A percentile compares a stretch with the other conserved stretches of the same genome.
phyloP scores from a whole-genome alignment of 176 grass and related monocot genomes.

The Hordeum marinum region DNA sequence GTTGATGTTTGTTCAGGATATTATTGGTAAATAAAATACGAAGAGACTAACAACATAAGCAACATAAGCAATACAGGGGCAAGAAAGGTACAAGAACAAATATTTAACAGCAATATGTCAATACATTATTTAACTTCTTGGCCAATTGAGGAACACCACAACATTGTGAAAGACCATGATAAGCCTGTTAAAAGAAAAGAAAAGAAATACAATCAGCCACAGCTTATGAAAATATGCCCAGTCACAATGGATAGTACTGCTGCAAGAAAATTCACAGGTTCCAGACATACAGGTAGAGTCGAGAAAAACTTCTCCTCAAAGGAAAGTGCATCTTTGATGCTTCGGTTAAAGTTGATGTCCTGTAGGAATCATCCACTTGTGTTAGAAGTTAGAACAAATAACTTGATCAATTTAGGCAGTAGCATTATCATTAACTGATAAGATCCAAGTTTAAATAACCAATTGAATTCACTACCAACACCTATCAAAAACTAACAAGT shows the following conservation, averaged over 20 bases:
- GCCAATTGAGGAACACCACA: conserved; percentile 90
- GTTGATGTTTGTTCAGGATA: not conserved
- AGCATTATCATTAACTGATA: not conserved
- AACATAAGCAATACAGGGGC: not conserved
- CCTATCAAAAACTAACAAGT: conserved; percentile 1
- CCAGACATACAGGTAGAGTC: conserved; percentile 62
- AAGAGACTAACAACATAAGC: not conserved
- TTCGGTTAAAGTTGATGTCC: conserved; percentile 94
- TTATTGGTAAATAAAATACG: conserved; percentile 16
- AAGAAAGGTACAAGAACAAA: conserved; percentile 5
- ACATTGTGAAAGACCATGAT: conserved; percentile 85
- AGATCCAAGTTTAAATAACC: conserved; percentile 11
- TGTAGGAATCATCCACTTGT: conserved; percentile 37
- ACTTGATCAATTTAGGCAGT: not conserved
- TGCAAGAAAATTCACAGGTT: conserved; percentile 17
- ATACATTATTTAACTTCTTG: conserved; percentile 93
- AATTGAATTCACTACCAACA: not conserved
- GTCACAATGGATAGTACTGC: conserved; percentile 12
- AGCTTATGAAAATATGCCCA: not conserved
- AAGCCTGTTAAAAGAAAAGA: conserved; percentile 61
- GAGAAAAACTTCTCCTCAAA: conserved; percentile 91
- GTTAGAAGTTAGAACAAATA: conserved; percentile 20
- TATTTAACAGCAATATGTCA: conserved; percentile 17
- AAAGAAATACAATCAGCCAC: not conserved
- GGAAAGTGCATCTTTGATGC: conserved; percentile 79